Conservation (phyloP, 2,329 filamentous ascomycete species). For the Domatiomyces catenatus region DNA sequence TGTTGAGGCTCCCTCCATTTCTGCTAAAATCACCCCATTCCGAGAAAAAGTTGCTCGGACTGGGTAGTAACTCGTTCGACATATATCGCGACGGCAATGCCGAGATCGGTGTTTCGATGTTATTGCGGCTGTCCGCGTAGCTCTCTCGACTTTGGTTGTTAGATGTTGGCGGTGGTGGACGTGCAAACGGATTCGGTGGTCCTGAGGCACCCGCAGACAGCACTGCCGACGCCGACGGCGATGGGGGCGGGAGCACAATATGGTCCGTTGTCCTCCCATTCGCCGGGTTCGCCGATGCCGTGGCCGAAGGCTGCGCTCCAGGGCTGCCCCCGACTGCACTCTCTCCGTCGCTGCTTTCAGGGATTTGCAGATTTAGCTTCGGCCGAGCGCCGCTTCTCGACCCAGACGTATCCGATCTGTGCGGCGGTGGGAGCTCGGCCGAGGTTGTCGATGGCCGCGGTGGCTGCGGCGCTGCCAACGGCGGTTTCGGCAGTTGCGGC, state of each 20-base stretch:
- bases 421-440: slow-evolving; percentile 57
- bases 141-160: slow-evolving; percentile 27
- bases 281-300: slow-evolving; percentile 29
- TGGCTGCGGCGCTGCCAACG: slow-evolving; percentile 34
- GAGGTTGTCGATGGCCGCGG: slow-evolving; percentile 37
- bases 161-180: slow-evolving; percentile 56
- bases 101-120: slow-evolving; percentile 68
- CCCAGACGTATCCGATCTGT: slow-evolving; percentile 53
- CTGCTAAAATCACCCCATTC: slow-evolving; percentile 50
- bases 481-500: slow-evolving; percentile 21
- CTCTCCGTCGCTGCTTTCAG: slow-evolving; percentile 63
- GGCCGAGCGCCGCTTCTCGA: slow-evolving; percentile 54
- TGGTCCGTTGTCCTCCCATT: slow-evolving; percentile 40
- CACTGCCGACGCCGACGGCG: slow-evolving; percentile 70
- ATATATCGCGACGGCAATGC: slow-evolving; percentile 85
- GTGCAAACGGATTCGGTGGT: slow-evolving; percentile 87
- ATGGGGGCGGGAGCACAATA: slow-evolving; percentile 80
- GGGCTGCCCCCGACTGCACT: slow-evolving; percentile 56
- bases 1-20: slow-evolving; percentile 42
- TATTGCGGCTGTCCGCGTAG: slow-evolving; percentile 22
- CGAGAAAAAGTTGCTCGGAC: slow-evolving; percentile 80
- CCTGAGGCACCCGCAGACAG: slow-evolving; percentile 83
- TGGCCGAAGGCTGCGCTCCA: slow-evolving; percentile 49
- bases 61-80: slow-evolving; percentile 71
- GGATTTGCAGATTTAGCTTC: slow-evolving; percentile 83